Base-by-base conservation (phyloP, 306 rosid species). In the Glycine tomentella region DNA sequence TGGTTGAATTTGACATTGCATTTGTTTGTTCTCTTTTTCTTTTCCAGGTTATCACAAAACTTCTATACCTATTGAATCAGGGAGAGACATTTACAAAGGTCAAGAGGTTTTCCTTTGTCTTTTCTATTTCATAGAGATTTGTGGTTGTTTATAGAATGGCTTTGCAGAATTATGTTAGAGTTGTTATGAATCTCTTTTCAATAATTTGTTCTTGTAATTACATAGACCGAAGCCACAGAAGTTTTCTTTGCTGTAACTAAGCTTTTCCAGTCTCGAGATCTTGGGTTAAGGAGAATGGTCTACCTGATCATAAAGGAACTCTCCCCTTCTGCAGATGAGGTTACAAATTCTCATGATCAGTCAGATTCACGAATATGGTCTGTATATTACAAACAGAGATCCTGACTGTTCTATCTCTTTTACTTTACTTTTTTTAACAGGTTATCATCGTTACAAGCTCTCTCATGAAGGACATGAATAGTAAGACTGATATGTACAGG, bases 391-490 rank as follows among this genome's bases (percentile, higher is more conserved):
- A 48, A 67, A 31, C 55, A 52, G 75, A 34, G 82, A 45, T 38
- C 69, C 89, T 87, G 80, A 88, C 86, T 69, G 68, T 72, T 86
- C 64, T 53, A 15, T 68, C 33, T 64, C 16, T 33, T 63, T 64
- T 38, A 9, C 25, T 17, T 58, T 74, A 36, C 15, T 78, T 53
- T 57, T n/a, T 62, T 64, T 56, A 61, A 25, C 50, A 96, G 98
- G 98, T 96, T 77, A 93, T 96, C 62, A 93, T 96, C 3, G 99
- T 96, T 86, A 96, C 99, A 9, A 93, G 99, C 90, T 96, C 98
- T 80, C 97, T 93, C 69, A 96, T 96, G 99, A 96, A 96, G 92
- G 99, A 96, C 86, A 96, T 96, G 99, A 96, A 88, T 80, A 95
- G 99, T 81, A 95, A 91, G 88, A 93, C 96, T 42, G 99, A 95